These are phyloP conservation scores for Lentinus brumalis DNA, from an alignment of 768 basidiomycete genomes.

Conservation along the genomic window DNA sequence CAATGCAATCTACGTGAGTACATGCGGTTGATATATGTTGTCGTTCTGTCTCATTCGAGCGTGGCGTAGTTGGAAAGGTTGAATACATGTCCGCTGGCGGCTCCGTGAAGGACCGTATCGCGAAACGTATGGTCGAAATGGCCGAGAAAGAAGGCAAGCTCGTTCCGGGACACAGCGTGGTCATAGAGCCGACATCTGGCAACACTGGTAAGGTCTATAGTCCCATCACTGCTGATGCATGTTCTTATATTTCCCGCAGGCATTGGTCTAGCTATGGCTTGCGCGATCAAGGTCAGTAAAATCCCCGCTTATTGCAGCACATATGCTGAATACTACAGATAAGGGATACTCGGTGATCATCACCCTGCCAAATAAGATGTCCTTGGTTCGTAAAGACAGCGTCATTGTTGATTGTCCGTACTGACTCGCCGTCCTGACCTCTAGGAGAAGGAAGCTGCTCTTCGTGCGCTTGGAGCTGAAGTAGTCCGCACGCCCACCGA, in stretches of 20 bases:
- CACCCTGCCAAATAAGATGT: constrained; percentile 95
- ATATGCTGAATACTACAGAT: constrained; percentile 76
- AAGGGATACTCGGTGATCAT: constrained; percentile 93
- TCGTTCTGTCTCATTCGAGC: not conserved
- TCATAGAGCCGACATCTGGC: constrained; percentile 95
- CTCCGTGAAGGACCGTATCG: constrained; percentile 94
- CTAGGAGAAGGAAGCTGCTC: constrained; percentile 89
- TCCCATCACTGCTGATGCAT: not conserved
- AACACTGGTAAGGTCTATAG: constrained; percentile 73
- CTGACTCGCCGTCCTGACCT: not conserved
- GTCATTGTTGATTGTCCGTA: too few species aligned
- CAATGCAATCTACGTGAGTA: constrained; percentile 87
- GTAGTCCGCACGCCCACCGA: constrained; percentile 93
- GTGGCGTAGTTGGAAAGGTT: constrained; percentile 67
- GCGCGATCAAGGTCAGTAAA: constrained; percentile 81
- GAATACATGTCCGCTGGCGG: constrained; percentile 93
- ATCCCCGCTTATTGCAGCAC: constrained; percentile 24
- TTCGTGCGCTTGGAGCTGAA: constrained; percentile 91
- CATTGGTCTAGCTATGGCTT: constrained; percentile 91
- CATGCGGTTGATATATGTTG: not conserved
- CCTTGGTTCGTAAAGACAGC: constrained; percentile 47
- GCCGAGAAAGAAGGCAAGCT: constrained; percentile 88
- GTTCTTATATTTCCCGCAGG: constrained; percentile 43
- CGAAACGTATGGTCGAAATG: constrained; percentile 94
- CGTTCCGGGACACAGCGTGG: constrained; percentile 82